Conservation (phyloP, 1,284 basidiomycete genomes). For the Phellopilus nigrolimitatus region DNA sequence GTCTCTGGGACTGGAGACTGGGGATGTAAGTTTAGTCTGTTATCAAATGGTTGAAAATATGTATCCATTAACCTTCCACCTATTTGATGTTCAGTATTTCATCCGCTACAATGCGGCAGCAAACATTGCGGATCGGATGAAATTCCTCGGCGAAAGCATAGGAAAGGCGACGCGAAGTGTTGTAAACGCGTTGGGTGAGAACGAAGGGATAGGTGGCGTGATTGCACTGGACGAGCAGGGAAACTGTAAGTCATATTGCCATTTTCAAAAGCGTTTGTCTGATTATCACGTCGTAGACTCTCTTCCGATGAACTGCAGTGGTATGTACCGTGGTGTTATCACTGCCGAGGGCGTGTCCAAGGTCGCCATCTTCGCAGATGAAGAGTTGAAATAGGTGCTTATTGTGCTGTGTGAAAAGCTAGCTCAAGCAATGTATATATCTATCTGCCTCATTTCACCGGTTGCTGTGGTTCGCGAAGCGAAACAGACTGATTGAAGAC, state of each 20-base stretch:
- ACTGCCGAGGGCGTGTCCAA: slow-evolving; percentile 58
- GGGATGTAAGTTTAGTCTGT: slow-evolving; percentile 52
- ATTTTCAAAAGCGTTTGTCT: neutral
- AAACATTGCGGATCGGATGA: slow-evolving; percentile 63
- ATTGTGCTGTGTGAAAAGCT: no score
- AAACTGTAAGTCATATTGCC: slow-evolving; percentile 41
- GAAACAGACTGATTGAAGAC: no score
- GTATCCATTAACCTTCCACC: slow-evolving; percentile 1
- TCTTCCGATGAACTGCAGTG: slow-evolving; percentile 65
- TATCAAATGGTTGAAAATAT: slow-evolving; percentile 5
- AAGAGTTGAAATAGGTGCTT: slow-evolving; percentile 36
- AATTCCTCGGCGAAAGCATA: slow-evolving; percentile 53
- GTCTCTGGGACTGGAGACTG: slow-evolving; percentile 80
- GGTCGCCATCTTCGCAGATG: slow-evolving; percentile 75
- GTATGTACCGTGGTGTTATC: slow-evolving; percentile 80
- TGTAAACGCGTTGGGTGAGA: slow-evolving; percentile 48
- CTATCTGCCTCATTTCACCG: no score
- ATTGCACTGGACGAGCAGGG: slow-evolving; percentile 64
- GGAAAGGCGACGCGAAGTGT: slow-evolving; percentile 48
- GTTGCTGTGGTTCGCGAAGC: no score
- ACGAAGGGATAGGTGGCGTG: slow-evolving; percentile 65
- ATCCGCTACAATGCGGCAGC: slow-evolving; percentile 65
- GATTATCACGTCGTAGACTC: slow-evolving; percentile 41
- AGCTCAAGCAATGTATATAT: no score
- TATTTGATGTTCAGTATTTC: slow-evolving; percentile 51